phyloP scores from a whole-genome alignment of 768 basidiomycete genomes.

The Asterophora parasitica region DNA sequence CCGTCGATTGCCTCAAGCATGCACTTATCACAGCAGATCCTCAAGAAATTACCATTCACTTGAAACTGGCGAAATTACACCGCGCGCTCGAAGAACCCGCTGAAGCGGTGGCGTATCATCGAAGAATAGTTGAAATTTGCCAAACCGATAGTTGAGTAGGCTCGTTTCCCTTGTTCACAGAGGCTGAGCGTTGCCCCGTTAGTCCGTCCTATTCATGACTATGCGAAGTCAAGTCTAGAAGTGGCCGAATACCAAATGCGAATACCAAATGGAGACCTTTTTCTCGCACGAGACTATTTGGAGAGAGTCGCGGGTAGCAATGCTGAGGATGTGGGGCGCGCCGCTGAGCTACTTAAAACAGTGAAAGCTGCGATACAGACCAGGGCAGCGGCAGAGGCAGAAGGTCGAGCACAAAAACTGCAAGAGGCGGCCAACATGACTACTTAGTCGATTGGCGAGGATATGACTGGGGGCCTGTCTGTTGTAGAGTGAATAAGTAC shows the following conservation, averaged over 20 bases:
- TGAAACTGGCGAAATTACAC: constrained; percentile 72
- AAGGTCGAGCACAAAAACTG: constrained; percentile 11
- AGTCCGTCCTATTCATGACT: constrained; percentile 72
- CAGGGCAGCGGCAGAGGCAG: constrained; percentile 17
- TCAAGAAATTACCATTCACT: constrained; percentile 65
- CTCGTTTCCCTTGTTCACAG: constrained; percentile 15
- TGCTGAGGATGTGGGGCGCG: constrained; percentile 73
- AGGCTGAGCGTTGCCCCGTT: constrained; percentile 19
- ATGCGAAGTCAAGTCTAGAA: constrained; percentile 78
- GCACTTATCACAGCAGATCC: constrained; percentile 80
- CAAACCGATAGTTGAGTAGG: constrained; percentile 51
- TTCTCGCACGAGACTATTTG: constrained; percentile 67
- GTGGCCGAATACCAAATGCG: constrained; percentile 77
- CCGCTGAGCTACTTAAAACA: constrained; percentile 64
- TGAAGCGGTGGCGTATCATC: constrained; percentile 77
- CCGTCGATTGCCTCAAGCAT: constrained; percentile 87
- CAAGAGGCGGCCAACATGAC: background rate
- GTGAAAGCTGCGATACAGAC: constrained; percentile 37
- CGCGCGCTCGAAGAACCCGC: constrained; percentile 58
- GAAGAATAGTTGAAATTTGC: constrained; percentile 71
- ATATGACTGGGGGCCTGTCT: constrained; percentile 6
- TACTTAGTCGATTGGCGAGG: background rate
- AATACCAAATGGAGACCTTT: constrained; percentile 57
- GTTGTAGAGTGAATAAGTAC: background rate
- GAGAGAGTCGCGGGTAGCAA: constrained; percentile 75